Conservation (phyloP, 176 grass and related monocot species). For the Oryza rufipogon region DNA sequence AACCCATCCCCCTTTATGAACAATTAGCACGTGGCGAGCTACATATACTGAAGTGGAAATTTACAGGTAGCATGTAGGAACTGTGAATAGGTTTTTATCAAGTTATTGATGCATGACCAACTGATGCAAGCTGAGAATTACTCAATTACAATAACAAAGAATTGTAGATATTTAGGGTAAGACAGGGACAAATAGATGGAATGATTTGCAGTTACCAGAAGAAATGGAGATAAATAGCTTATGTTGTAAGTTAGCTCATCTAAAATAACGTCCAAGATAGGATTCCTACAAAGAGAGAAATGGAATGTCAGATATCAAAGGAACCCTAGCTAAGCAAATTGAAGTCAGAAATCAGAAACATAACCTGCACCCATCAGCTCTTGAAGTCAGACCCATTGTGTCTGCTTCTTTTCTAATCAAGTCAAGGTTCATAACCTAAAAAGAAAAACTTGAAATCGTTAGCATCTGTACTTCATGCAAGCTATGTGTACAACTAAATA, state of each 20-base stretch:
- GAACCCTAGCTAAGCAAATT: conserved; percentile 7
- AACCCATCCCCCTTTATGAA: not conserved
- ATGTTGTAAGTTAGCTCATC: conserved; percentile 87
- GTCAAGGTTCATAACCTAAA: conserved; percentile 87
- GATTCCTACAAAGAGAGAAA: conserved; percentile 57
- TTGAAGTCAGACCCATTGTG: conserved; percentile 67
- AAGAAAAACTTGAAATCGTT: conserved; percentile 27
- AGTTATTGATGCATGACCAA: conserved; percentile 13
- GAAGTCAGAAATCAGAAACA: conserved; percentile 16
- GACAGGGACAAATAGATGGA: conserved; percentile 22
- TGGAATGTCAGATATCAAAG: conserved; percentile 40
- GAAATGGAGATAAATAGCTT: conserved; percentile 71
- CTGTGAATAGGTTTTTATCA: conserved; percentile 22
- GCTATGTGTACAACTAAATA: conserved; percentile 37
- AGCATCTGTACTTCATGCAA: conserved; percentile 29
- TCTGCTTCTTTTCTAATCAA: conserved; percentile 77
- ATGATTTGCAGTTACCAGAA: conserved; percentile 60
- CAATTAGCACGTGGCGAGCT: not conserved
- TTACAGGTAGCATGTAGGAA: not conserved
- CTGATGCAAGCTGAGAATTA: conserved; percentile 24
- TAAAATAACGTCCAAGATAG: conserved; percentile 85
- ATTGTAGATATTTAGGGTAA: conserved; percentile 21
- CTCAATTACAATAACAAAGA: not conserved
- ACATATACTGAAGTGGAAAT: not conserved
- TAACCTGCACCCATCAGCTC: conserved; percentile 76